These are phyloP conservation scores for Cokeromyces recurvatus DNA, from an alignment of 371 early-diverging fungal genomes.

Conservation along the genomic window DNA sequence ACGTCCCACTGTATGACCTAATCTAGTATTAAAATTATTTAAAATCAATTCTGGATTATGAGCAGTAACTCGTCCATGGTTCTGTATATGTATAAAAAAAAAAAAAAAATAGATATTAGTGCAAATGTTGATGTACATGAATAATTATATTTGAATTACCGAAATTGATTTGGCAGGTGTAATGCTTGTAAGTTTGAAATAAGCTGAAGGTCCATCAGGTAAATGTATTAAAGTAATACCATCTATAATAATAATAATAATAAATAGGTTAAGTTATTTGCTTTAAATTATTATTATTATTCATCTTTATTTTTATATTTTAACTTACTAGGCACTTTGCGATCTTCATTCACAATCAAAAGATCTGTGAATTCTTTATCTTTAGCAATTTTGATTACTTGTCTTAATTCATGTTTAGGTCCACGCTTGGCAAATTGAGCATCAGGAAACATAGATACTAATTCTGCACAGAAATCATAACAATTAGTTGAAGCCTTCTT, in stretches of 20 bases:
- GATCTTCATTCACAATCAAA: conserved; percentile 90
- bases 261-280: too few relatives aligned
- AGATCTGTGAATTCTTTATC: conserved; percentile 91
- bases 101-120: background rate
- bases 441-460: conserved; percentile 88
- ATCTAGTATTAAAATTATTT: conserved; percentile 95
- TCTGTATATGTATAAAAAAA: conserved; percentile 31
- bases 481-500: conserved; percentile 50
- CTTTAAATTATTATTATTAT: too few relatives aligned
- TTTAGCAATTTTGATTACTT: conserved; percentile 86
- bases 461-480: conserved; percentile 87
- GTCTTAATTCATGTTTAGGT: conserved; percentile 80
- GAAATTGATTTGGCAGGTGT: conserved; percentile 73
- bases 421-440: conserved; percentile 88
- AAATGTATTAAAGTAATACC: conserved; percentile 91
- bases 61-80: conserved; percentile 78
- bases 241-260: conserved; percentile 43
- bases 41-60: conserved; percentile 96
- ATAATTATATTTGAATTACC: conserved; percentile 27
- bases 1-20: conserved; percentile 96
- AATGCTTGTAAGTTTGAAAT: conserved; percentile 88
- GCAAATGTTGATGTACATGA: too few relatives aligned
- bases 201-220: conserved; percentile 96
- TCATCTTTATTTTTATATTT: background rate
- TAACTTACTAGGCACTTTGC: conserved; percentile 78